Evolutionary conservation across 2,329 filamentous ascomycete genomes (phyloP), one percentile per base, ranked within the genome.

Genomic region (Bipolaris sorokiniana): DNA sequence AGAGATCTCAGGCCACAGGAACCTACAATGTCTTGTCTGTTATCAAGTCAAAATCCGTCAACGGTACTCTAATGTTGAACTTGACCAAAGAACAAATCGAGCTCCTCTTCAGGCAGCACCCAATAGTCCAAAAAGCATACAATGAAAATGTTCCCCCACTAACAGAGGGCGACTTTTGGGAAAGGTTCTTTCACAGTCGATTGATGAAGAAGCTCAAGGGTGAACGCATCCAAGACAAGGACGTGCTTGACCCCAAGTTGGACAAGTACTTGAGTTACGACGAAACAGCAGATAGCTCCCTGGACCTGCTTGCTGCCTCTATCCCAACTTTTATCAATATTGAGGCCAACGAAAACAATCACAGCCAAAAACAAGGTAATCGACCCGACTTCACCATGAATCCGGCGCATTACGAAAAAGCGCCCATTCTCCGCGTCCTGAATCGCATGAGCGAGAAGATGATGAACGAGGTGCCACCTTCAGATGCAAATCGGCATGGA

Each of bases 391-490:
- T 90, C 34, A 95, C 96, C 63, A 97, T 98, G 92, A 86, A 91
- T 33, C 92, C 92, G 1, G 83, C 83, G 2, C 83, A 87, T 10
- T 80, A 85, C 45, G 86, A 89, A 44, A 94, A 95, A 71, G 88
- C 95, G 2, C 93, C 92, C 10, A 96, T 98, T 60, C 89, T 98
- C 62, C 88, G 90, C 60, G 92, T 91, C 0, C 81, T 99, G 54
- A 99, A 99, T 74, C 91, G 85, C 59, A 84, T 98, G 54, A 97
- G 92, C 68, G 92, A 95, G 76, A 97, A 96, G 77, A 90, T 99
- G 73, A 89, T 99, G 84, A 90, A 90, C 46, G 90, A 93, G 63
- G 91, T 97, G 10, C 86, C 90, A 2, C 90, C 92, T 1, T 86
- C 89, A 5, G 92, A 97, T 72, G 79, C 82, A n/a, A 85, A 89